A percentile compares a stretch with the other conserved stretches of the same genome.
These are phyloP conservation scores for Leersia perrieri DNA, from an alignment of 176 grass and related monocot genomes.

Conservation along the genomic window DNA sequence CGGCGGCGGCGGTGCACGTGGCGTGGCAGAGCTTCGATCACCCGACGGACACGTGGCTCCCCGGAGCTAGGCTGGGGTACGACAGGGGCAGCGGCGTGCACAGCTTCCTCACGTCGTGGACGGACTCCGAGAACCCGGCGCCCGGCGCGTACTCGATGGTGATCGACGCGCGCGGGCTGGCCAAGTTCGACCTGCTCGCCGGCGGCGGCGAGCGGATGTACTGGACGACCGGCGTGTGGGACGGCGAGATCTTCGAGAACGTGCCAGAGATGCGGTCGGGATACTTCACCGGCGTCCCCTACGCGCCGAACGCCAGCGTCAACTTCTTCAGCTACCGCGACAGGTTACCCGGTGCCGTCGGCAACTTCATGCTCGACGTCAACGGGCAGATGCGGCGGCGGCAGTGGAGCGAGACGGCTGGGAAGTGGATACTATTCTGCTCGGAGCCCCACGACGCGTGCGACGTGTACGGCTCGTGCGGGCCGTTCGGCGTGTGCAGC, in stretches of 20 bases:
- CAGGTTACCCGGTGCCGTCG: slow-evolving; percentile 16
- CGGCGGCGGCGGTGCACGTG: not conserved
- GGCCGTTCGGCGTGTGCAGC: slow-evolving; percentile 51
- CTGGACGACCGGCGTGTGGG: slow-evolving; percentile 54
- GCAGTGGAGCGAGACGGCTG: slow-evolving; percentile 7
- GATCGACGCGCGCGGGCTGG: slow-evolving; percentile 30
- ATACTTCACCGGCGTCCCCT: slow-evolving; percentile 44
- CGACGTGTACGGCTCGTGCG: slow-evolving; percentile 53
- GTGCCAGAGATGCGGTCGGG: slow-evolving; percentile 68
- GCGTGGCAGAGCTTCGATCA: slow-evolving; percentile 75
- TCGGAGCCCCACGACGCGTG: slow-evolving; percentile 46
- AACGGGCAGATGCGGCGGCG: slow-evolving; percentile 54
- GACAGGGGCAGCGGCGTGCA: slow-evolving; percentile 33
- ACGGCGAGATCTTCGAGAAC: slow-evolving; percentile 40
- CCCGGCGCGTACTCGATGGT: slow-evolving; percentile 53
- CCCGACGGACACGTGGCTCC: slow-evolving; percentile 69
- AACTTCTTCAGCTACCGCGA: slow-evolving; percentile 57
- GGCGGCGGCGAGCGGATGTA: slow-evolving; percentile 30
- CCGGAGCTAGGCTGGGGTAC: slow-evolving; percentile 55
- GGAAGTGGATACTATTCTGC: slow-evolving; percentile 45
- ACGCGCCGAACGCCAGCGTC: slow-evolving; percentile 39
- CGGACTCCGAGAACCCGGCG: slow-evolving; percentile 43
- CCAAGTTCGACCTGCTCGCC: slow-evolving; percentile 36
- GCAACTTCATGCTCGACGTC: slow-evolving; percentile 52
- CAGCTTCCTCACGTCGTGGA: slow-evolving; percentile 54